These are phyloP conservation scores for Emmonsiellopsis sp. DNA, from an alignment of 2,329 filamentous ascomycete species.

Conservation along the genomic window DNA sequence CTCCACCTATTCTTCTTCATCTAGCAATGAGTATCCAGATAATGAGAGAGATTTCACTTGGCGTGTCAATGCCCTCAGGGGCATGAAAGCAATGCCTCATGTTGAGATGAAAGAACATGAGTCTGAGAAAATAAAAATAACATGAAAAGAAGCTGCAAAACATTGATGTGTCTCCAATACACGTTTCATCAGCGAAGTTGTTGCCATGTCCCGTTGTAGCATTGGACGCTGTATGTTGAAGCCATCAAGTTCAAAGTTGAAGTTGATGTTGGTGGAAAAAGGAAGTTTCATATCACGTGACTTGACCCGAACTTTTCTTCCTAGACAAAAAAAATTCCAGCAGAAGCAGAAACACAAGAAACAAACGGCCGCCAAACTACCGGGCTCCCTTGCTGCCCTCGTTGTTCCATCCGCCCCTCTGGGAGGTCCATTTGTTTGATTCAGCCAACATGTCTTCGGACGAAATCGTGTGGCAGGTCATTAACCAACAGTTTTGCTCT, in stretches of 20 bases:
- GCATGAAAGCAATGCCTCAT: too few relatives aligned
- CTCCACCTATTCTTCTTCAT: too few relatives aligned
- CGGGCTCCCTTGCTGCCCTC: neutral
- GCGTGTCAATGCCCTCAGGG: too few relatives aligned
- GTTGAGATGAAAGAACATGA: too few relatives aligned
- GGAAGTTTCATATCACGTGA: neutral
- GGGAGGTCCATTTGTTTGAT: neutral
- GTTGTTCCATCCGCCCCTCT: neutral
- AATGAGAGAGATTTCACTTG: too few relatives aligned
- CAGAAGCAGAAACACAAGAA: neutral
- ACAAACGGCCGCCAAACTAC: neutral
- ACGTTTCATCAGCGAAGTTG: too few relatives aligned
- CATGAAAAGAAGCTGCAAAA: too few relatives aligned
- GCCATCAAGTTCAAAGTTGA: neutral
- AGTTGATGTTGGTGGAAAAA: neutral
- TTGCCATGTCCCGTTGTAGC: too few relatives aligned
- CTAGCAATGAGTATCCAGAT: too few relatives aligned
- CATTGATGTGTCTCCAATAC: too few relatives aligned
- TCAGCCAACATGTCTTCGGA: slow-evolving; percentile 64
- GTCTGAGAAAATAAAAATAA: too few relatives aligned
- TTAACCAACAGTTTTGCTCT: slow-evolving; percentile 89
- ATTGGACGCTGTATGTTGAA: too few relatives aligned
- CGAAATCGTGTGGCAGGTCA: slow-evolving; percentile 95
- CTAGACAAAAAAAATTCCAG: neutral
- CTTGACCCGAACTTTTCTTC: neutral